Conservation (phyloP, 495 filamentous ascomycete species). For the Penicillium nucicola region DNA sequence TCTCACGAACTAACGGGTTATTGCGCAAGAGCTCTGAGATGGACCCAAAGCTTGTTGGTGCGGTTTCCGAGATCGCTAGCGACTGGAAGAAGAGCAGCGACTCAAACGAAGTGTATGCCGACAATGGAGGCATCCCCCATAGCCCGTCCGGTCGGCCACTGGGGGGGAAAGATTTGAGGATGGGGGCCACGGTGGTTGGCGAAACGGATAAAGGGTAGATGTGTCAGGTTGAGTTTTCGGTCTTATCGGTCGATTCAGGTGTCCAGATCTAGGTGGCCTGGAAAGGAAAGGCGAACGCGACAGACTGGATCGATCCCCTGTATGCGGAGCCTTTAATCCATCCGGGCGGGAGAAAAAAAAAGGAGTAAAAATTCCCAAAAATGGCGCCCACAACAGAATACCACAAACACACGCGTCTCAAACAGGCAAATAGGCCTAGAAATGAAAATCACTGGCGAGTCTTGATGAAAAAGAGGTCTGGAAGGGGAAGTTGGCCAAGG, state of each 20-base stretch:
- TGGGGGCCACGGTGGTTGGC: constrained; percentile 42
- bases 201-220: constrained; percentile 7
- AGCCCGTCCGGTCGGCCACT: constrained; percentile 44
- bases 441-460: background rate
- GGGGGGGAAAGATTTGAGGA: constrained; percentile 33
- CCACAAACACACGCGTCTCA: background rate
- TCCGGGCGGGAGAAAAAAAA: constrained; percentile 1
- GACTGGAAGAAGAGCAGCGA: constrained; percentile 85
- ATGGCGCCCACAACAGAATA: constrained; percentile 1
- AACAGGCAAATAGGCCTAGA: background rate
- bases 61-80: constrained; percentile 63
- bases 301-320: constrained; percentile 1
- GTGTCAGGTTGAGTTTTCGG: constrained; percentile 14
- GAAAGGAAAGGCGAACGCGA: constrained; percentile 3
- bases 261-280: background rate
- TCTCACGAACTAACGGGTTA: constrained; percentile 65
- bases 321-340: constrained; percentile 7
- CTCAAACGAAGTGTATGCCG: constrained; percentile 81
- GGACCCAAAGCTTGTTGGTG: constrained; percentile 60
- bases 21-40: constrained; percentile 73
- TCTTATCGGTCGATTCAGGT: background rate
- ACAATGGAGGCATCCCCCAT: constrained; percentile 55
- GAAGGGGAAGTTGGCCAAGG: no score
- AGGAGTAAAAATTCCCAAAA: constrained; percentile 1
- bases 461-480: background rate